Percentiles rank a stretch among this genome's conserved stretches.
Conservation (phyloP, 352 stramenopile genomes). For the Phytophthora crassamura region DNA sequence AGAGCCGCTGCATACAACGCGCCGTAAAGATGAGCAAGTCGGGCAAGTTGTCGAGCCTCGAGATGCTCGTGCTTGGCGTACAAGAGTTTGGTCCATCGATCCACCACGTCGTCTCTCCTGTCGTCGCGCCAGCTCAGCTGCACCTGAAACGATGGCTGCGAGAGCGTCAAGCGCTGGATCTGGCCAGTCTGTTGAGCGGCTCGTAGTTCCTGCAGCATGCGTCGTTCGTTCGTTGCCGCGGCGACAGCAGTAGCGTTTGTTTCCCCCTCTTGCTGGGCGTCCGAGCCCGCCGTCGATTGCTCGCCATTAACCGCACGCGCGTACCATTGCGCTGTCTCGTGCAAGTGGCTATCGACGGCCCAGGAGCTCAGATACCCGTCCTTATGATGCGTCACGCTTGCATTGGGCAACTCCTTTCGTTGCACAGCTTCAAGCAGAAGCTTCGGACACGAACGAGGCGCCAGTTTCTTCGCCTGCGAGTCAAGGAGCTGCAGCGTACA, state of each 20-base stretch:
- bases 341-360: slow-evolving; percentile 64
- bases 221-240: slow-evolving; percentile 41
- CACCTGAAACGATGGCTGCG: slow-evolving; percentile 57
- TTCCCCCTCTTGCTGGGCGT: slow-evolving; percentile 25
- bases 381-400: slow-evolving; percentile 41
- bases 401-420: slow-evolving; percentile 30
- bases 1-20: slow-evolving; percentile 54
- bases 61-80: slow-evolving; percentile 68
- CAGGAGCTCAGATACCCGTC: slow-evolving; percentile 70
- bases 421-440: slow-evolving; percentile 43
- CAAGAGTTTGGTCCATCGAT: slow-evolving; percentile 49
- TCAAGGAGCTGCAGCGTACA: slow-evolving; percentile 67
- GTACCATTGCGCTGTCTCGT: slow-evolving; percentile 57
- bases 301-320: slow-evolving; percentile 12
- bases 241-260: slow-evolving; percentile 31
- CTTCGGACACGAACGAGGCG: slow-evolving; percentile 41
- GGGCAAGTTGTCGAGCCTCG: slow-evolving; percentile 61
- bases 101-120: slow-evolving; percentile 21
- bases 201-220: slow-evolving; percentile 61
- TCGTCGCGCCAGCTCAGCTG: slow-evolving; percentile 45
- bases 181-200: slow-evolving; percentile 57
- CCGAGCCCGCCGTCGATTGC: slow-evolving; percentile 6
- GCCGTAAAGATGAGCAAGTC: slow-evolving; percentile 63
- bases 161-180: slow-evolving; percentile 66
- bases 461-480: slow-evolving; percentile 48